Evolutionary conservation across 2,329 filamentous ascomycete genomes (phyloP).

Genomic region (Sporothrix sp.): DNA sequence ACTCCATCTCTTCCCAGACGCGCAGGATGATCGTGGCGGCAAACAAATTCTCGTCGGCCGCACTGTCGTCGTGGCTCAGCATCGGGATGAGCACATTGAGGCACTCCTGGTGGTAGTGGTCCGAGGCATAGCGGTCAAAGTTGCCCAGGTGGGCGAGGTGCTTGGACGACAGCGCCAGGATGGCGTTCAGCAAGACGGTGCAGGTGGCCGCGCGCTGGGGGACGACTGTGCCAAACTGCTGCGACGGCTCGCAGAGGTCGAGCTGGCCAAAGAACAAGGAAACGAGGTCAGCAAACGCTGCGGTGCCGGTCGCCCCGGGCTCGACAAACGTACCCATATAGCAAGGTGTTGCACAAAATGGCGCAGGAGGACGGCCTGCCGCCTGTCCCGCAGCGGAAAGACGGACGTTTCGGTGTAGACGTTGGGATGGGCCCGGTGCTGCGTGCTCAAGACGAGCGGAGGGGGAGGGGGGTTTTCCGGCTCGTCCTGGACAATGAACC

Average conservation of each 20-base stretch:
- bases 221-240: constrained; percentile 44
- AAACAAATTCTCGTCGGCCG: constrained; percentile 41
- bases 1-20: constrained; percentile 46
- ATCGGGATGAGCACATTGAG: constrained; percentile 39
- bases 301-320: too few relatives aligned
- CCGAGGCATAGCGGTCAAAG: constrained; percentile 40
- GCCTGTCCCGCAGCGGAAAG: constrained; percentile 22
- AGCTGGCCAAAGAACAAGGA: constrained; percentile 24
- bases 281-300: neutral
- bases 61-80: constrained; percentile 31
- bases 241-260: constrained; percentile 31
- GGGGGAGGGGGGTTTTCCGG: neutral
- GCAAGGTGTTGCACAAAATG: constrained; percentile 28
- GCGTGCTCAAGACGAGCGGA: neutral
- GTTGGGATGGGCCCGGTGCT: constrained; percentile 3
- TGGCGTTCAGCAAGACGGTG: constrained; percentile 45
- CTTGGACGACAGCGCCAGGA: constrained; percentile 45
- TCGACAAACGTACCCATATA: constrained; percentile 24
- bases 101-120: constrained; percentile 45
- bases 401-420: constrained; percentile 20
- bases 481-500: constrained; percentile 23
- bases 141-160: constrained; percentile 40
- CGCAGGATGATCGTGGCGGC: constrained; percentile 48
- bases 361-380: constrained; percentile 24
- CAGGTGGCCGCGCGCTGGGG: constrained; percentile 42